Conservation (phyloP, 495 filamentous ascomycete species). For the Podospora pseudocomata region DNA sequence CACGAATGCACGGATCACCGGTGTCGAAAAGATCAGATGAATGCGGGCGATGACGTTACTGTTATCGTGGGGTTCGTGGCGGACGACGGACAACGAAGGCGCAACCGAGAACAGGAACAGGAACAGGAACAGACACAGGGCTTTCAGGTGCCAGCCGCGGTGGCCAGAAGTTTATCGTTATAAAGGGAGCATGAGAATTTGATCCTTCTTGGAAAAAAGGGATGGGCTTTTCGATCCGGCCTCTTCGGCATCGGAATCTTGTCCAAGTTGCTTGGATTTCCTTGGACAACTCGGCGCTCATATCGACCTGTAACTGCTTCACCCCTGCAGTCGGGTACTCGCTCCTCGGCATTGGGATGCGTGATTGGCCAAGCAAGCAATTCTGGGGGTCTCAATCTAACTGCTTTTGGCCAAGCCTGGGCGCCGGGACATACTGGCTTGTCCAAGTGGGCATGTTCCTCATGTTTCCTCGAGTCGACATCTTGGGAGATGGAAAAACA, state of each 20-base stretch:
- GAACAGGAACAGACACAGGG: not conserved
- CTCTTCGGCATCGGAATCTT: not conserved
- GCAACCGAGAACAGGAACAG: not conserved
- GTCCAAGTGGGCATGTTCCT: not conserved
- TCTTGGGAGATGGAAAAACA: not conserved
- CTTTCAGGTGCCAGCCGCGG: not conserved
- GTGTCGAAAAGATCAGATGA: not conserved
- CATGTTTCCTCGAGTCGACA: not conserved
- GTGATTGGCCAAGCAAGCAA: not conserved
- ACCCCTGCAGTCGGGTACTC: not conserved
- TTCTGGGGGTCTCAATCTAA: conserved; percentile 9
- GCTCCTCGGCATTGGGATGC: not conserved
- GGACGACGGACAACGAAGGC: not conserved
- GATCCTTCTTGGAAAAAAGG: not conserved
- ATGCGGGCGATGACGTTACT: not conserved
- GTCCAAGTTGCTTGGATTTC: not conserved
- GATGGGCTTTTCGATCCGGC: not conserved
- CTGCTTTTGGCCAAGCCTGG: not conserved
- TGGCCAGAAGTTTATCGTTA: not conserved
- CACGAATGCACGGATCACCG: conserved; percentile 3
- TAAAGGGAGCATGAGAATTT: not conserved
- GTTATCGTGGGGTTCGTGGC: not conserved
- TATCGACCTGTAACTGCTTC: not conserved
- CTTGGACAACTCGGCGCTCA: not conserved
- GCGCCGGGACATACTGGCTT: not conserved